Evolutionary conservation across 257 asterid genomes (phyloP).

Genomic region (Penstemon davidsonii): DNA sequence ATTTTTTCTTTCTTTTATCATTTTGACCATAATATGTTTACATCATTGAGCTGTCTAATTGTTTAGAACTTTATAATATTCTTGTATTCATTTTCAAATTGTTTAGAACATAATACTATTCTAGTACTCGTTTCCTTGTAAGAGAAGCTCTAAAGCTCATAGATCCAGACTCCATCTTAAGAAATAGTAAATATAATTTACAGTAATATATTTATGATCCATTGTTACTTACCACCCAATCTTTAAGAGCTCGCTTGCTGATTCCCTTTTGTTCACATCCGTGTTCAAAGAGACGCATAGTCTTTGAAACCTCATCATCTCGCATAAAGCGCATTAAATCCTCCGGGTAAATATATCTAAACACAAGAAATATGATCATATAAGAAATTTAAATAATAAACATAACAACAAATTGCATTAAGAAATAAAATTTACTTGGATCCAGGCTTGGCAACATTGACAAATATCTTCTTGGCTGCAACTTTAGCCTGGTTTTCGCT

Average conservation of each 20-base stretch:
- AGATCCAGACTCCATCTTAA: no score
- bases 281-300: conserved; percentile 47
- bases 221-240: conserved; percentile 48
- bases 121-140: no score
- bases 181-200: no score
- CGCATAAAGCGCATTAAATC: conserved; percentile 59
- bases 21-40: no score
- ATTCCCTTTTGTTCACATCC: conserved; percentile 47
- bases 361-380: not conserved
- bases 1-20: no score
- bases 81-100: no score
- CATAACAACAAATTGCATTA: not conserved
- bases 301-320: conserved; percentile 54
- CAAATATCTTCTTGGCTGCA: conserved; percentile 60
- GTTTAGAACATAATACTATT: no score
- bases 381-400: not conserved
- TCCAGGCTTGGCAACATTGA: conserved; percentile 51
- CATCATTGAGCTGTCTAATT: no score
- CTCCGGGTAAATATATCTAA: conserved; percentile 43
- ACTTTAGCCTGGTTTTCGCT: conserved; percentile 51
- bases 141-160: no score
- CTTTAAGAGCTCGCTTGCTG: conserved; percentile 48
- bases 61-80: no score
- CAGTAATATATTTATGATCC: no score
- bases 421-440: conserved; percentile 40